Conservation (phyloP, 192 early-diverging fungal species). For the Gamsiella multidivaricata region DNA sequence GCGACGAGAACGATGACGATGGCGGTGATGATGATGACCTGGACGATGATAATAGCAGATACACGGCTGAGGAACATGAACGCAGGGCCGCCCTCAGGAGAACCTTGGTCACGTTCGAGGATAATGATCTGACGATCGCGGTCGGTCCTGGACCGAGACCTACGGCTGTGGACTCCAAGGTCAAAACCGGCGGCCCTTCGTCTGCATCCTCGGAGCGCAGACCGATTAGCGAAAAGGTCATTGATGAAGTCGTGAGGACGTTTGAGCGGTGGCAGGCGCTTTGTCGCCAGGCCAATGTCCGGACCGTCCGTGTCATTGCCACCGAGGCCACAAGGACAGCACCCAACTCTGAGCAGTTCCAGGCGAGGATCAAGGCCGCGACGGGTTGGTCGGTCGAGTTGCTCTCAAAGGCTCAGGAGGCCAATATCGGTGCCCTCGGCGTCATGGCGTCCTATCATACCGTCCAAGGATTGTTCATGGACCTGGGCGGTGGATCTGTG, state of each 20-base stretch:
- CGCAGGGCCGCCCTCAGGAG: conserved; percentile 15
- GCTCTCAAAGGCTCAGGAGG: conserved; percentile 61
- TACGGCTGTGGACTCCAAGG: not conserved
- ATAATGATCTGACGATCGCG: conserved; percentile 6
- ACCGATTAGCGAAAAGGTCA: conserved; percentile 59
- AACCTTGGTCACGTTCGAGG: conserved; percentile 35
- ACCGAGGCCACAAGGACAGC: conserved; percentile 69
- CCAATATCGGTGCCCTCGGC: conserved; percentile 61
- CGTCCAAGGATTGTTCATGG: conserved; percentile 65
- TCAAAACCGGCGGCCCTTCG: no score
- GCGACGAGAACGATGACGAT: not conserved
- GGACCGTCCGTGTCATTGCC: conserved; percentile 61
- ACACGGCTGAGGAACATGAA: not conserved
- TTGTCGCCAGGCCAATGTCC: conserved; percentile 53
- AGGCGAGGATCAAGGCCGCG: conserved; percentile 52
- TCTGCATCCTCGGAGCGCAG: conserved; percentile 31
- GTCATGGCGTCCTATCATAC: conserved; percentile 64
- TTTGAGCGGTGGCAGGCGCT: conserved; percentile 65
- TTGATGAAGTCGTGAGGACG: conserved; percentile 57
- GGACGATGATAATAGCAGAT: not conserved
- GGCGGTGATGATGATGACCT: conserved; percentile 15
- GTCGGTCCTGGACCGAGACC: not conserved
- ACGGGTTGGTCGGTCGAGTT: conserved; percentile 57
- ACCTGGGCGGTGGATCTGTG: conserved; percentile 67
- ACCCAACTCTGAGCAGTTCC: conserved; percentile 59